Conservation (phyloP, 2,329 filamentous ascomycete genomes). For the Pseudogymnoascus sp. region DNA sequence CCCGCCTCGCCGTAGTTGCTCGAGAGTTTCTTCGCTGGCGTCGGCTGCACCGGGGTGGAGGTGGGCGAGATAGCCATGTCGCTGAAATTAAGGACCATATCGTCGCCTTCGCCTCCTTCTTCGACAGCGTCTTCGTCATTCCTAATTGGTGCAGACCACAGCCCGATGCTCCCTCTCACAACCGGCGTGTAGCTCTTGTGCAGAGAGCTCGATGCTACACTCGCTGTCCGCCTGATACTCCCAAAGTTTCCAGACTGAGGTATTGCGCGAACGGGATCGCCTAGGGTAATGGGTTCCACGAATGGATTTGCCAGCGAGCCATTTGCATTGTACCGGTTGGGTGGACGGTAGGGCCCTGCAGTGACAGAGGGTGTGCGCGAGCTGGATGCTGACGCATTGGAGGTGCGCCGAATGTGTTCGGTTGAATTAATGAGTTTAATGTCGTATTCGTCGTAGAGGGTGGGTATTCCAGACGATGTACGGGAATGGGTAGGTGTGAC, state of each 20-base stretch:
- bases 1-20: slow-evolving; percentile 19
- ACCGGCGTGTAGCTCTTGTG: slow-evolving; percentile 20
- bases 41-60: background rate
- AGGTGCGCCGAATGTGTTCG: slow-evolving; percentile 57
- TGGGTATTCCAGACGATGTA: slow-evolving; percentile 31
- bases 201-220: slow-evolving; percentile 19
- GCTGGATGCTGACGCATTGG: slow-evolving; percentile 31
- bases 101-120: slow-evolving; percentile 25
- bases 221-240: slow-evolving; percentile 29
- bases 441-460: slow-evolving; percentile 59
- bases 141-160: slow-evolving; percentile 40
- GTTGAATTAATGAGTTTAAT: slow-evolving; percentile 67
- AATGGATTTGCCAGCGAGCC: background rate
- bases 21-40: background rate
- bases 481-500: slow-evolving; percentile 34
- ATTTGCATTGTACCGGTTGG: background rate
- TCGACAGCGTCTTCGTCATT: slow-evolving; percentile 46
- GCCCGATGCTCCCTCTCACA: slow-evolving; percentile 35
- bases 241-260: slow-evolving; percentile 19
- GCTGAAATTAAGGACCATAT: slow-evolving; percentile 45
- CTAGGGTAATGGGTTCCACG: background rate
- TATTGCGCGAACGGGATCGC: background rate
- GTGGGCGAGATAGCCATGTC: background rate
- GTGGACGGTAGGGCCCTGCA: slow-evolving; percentile 2
- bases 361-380: slow-evolving; percentile 26